Conservation (phyloP, 176 grass and related monocot genomes). For the Oryza glumipatula region DNA sequence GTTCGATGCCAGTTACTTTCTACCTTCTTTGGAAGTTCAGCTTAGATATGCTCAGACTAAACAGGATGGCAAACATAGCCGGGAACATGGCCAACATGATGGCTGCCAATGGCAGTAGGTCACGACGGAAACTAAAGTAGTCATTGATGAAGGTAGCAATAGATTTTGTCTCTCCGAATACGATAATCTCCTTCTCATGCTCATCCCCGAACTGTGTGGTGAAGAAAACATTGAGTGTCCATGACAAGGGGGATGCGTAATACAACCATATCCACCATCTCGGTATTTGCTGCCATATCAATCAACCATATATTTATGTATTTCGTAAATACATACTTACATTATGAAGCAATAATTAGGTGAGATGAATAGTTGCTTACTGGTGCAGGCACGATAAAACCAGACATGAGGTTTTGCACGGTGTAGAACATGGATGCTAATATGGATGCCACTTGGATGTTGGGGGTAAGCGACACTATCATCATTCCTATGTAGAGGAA, state of each 20-base stretch:
- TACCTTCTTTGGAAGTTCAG: conserved; percentile 80
- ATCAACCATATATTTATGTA: background rate
- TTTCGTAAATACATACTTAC: background rate
- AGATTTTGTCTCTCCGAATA: conserved; percentile 66
- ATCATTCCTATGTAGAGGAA: conserved; percentile 79
- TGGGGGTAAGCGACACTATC: conserved; percentile 64
- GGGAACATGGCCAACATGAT: conserved; percentile 54
- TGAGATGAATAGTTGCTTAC: conserved; percentile 47
- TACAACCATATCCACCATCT: conserved; percentile 92
- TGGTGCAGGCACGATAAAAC: conserved; percentile 63
- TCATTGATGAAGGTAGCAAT: conserved; percentile 55
- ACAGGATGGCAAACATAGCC: conserved; percentile 53
- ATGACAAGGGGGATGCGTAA: conserved; percentile 57
- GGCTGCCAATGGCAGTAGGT: conserved; percentile 54
- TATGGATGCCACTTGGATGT: conserved; percentile 63
- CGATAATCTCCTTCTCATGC: background rate
- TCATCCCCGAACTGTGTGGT: conserved; percentile 71
- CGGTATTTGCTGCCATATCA: conserved; percentile 74
- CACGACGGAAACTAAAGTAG: conserved; percentile 64
- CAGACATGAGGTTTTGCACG: background rate
- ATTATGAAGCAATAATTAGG: too few relatives aligned
- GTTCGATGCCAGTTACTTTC: background rate
- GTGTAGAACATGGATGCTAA: conserved; percentile 63
- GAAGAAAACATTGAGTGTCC: conserved; percentile 72
- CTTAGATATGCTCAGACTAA: conserved; percentile 65